phyloP scores from a whole-genome alignment of 495 filamentous ascomycete species.

The Aspergillus steynii region DNA sequence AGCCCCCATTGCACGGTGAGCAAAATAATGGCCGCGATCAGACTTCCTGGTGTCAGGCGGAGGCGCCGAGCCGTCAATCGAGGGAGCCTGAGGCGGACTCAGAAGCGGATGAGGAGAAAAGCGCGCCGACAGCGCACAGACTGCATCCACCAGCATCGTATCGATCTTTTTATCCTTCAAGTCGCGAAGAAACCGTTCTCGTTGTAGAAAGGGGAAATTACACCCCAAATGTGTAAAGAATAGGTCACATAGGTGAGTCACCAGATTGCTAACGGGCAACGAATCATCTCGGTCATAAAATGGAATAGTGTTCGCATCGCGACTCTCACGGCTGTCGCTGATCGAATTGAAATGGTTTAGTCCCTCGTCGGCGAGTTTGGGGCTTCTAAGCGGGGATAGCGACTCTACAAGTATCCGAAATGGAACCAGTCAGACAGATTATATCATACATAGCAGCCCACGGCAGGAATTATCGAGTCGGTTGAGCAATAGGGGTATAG shows the following conservation, averaged over 20 bases:
- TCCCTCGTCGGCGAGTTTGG: constrained; percentile 28
- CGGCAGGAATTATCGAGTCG: background rate
- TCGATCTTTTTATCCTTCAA: constrained; percentile 78
- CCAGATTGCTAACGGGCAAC: constrained; percentile 66
- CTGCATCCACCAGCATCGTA: constrained; percentile 81
- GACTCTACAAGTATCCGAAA: constrained; percentile 27
- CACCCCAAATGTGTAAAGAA: constrained; percentile 80
- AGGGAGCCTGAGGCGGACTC: constrained; percentile 49
- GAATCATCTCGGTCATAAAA: constrained; percentile 74
- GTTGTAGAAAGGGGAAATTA: constrained; percentile 78
- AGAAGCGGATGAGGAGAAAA: constrained; percentile 72
- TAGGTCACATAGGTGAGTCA: constrained; percentile 70
- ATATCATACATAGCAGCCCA: background rate
- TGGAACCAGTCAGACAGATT: constrained; percentile 3
- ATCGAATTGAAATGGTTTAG: constrained; percentile 27
- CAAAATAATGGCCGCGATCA: constrained; percentile 66
- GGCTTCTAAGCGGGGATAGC: constrained; percentile 37
- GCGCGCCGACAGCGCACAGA: constrained; percentile 77
- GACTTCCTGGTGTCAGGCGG: constrained; percentile 46
- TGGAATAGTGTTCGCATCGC: constrained; percentile 67
- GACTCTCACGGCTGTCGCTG: constrained; percentile 42
- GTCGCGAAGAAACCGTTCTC: constrained; percentile 65
- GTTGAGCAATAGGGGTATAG: background rate
- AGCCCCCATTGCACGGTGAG: constrained; percentile 71
- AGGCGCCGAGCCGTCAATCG: constrained; percentile 49